Evolutionary conservation across 1,139 yeast genomes (phyloP), one percentile per base, ranked within the genome.

Genomic region (Lizanozyma gosingica): DNA sequence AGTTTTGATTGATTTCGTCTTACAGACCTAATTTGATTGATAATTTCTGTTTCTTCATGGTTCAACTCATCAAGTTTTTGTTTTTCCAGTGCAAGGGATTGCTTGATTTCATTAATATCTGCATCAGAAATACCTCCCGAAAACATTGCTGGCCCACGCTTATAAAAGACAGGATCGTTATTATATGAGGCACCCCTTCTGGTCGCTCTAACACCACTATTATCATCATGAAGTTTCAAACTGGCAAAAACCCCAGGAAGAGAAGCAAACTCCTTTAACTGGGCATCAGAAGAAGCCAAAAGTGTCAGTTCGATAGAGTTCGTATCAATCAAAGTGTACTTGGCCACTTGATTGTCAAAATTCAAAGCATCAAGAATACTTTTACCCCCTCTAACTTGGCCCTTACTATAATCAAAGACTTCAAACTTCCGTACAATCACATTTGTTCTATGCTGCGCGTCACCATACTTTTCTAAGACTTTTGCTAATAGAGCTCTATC

Each of bases 301-400:
- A 83, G 63, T 1, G 72, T 63, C 18, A 71, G 68, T 51, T 90
- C 95, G 39, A 85, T 71, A 22, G 63, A 66, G 41, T 70, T 70
- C 14, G 71, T 52, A 60, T 90, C 97, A 42, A 88, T 78, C 41
- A 90, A 59, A 1, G 83, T 63, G 48, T 76, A 80, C 49, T 73
- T 67, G 2, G 81, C 69, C 39, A 73, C 71, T 32, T 73, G 77
- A 45, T 79, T 65, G 1, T 67, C 62, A 42, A 85, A 66, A 2
- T 72, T 70, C 22, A 90, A 52, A 29, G 75, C 77, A 53, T 86
- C 92, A 14, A 78, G 56, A 14, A 88, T 54, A 0, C 85, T 75
- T 2, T 68, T 64, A 41, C 60, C 67, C 2, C 52, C 49, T 3
- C 38, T 37, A 1, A 59, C 56, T 40, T 47, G 61, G 4, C 69